phyloP scores from a whole-genome alignment of 352 stramenopile species.

The Globisporangium mamillatum region DNA sequence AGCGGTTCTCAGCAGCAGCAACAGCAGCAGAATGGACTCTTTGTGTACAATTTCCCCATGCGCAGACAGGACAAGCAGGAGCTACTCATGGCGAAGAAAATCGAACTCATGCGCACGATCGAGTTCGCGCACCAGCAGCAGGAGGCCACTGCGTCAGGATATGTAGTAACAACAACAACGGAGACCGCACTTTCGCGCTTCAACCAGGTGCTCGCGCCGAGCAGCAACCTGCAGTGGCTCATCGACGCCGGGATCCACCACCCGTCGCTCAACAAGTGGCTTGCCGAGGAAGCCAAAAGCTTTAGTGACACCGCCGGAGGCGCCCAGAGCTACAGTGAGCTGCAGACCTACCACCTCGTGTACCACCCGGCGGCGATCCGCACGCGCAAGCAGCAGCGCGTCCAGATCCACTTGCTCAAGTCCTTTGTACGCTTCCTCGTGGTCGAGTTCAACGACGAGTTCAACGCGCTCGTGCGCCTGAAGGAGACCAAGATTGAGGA shows the following conservation, averaged over 20 bases:
- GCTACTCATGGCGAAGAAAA: slow-evolving; percentile 40
- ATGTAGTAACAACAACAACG: neutral
- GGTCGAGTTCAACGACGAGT: slow-evolving; percentile 83
- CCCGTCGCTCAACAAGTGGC: slow-evolving; percentile 34
- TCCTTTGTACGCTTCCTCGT: slow-evolving; percentile 66
- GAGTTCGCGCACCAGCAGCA: slow-evolving; percentile 65
- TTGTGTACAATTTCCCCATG: slow-evolving; percentile 86
- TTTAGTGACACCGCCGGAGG: neutral
- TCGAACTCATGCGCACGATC: slow-evolving; percentile 60
- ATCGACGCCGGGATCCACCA: slow-evolving; percentile 47
- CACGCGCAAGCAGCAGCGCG: slow-evolving; percentile 79
- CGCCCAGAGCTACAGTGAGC: slow-evolving; percentile 27
- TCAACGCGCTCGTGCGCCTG: slow-evolving; percentile 61
- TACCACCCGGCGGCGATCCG: slow-evolving; percentile 86
- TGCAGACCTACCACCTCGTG: slow-evolving; percentile 65
- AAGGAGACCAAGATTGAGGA: slow-evolving; percentile 86
- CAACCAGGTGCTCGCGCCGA: slow-evolving; percentile 43
- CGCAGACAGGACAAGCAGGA: slow-evolving; percentile 48
- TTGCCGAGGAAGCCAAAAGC: slow-evolving; percentile 28
- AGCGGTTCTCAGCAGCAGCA: neutral
- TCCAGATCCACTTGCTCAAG: slow-evolving; percentile 84
- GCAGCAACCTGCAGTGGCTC: slow-evolving; percentile 51
- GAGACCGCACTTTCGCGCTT: slow-evolving; percentile 34
- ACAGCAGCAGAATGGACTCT: slow-evolving; percentile 18
- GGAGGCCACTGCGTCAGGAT: slow-evolving; percentile 26